phyloP scores from a whole-genome alignment of 805 yeast species.

The Metschnikowia hibisci region DNA sequence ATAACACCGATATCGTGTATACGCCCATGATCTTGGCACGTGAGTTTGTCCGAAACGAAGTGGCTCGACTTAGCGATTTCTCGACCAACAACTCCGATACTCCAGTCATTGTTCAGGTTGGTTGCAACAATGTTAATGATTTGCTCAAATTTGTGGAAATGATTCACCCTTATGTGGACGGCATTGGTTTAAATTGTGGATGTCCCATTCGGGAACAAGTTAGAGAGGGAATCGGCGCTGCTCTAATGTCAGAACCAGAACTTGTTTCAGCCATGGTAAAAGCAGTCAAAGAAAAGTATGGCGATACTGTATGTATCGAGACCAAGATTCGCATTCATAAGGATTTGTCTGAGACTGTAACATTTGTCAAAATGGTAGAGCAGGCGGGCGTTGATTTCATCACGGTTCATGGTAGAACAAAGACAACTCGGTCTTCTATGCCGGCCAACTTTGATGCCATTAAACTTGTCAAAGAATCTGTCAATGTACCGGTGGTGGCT shows the following conservation, averaged over 20 bases:
- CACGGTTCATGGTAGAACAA: conserved; percentile 91
- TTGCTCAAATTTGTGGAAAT: conserved; percentile 77
- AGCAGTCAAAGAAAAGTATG: conserved; percentile 74
- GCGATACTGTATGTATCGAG: conserved; percentile 71
- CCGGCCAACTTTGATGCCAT: conserved; percentile 87
- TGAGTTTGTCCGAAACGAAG: conserved; percentile 81
- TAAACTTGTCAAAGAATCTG: conserved; percentile 52
- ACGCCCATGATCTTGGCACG: conserved; percentile 96
- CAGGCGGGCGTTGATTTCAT: conserved; percentile 89
- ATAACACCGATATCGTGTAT: conserved; percentile 77
- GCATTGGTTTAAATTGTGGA: conserved; percentile 93
- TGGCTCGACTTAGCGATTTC: conserved; percentile 82
- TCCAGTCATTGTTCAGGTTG: conserved; percentile 84
- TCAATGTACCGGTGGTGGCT: conserved; percentile 80
- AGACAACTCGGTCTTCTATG: conserved; percentile 74
- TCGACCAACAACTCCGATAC: conserved; percentile 69
- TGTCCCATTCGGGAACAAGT: conserved; percentile 96
- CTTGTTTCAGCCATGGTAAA: conserved; percentile 78
- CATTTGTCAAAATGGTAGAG: conserved; percentile 70
- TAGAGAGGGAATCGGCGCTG: conserved; percentile 95
- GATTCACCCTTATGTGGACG: conserved; percentile 90
- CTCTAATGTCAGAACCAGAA: conserved; percentile 80
- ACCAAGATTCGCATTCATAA: conserved; percentile 88
- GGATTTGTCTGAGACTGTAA: conserved; percentile 67
- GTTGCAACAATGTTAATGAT: conserved; percentile 81